Percentiles rank a stretch among this genome's conserved stretches.
phyloP scores from a whole-genome alignment of 768 basidiomycete genomes.

The Pleurotus sapidus region DNA sequence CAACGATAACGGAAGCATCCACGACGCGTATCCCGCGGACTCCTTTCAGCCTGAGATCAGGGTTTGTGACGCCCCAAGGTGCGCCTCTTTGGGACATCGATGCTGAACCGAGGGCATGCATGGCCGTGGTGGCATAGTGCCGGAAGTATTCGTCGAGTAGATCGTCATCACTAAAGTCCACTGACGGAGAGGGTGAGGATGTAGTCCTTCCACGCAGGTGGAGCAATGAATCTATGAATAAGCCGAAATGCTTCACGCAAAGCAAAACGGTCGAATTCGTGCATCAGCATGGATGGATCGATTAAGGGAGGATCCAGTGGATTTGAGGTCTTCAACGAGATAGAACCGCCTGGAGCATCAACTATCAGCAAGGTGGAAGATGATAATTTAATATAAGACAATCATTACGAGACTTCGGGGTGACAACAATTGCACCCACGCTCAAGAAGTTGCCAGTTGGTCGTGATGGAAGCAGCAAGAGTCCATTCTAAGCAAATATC shows the following conservation, averaged over 20 bases:
- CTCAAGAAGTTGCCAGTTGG: conserved; percentile 16
- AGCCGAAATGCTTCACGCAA: conserved; percentile 24
- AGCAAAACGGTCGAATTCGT: conserved; percentile 20
- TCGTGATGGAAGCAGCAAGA: neutral
- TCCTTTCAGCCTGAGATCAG: conserved; percentile 31
- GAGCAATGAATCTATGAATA: conserved; percentile 21
- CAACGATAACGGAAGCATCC: conserved; percentile 35
- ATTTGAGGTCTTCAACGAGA: conserved; percentile 22
- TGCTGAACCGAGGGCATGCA: conserved; percentile 26
- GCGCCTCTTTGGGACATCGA: conserved; percentile 27
- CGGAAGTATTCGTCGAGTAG: conserved; percentile 22
- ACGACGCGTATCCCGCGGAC: conserved; percentile 30
- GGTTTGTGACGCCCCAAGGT: conserved; percentile 28
- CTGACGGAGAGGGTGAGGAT: conserved; percentile 16
- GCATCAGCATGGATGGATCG: conserved; percentile 17
- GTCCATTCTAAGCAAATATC: conserved; percentile 11
- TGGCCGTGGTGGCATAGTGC: conserved; percentile 11
- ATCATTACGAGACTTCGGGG: conserved; percentile 20
- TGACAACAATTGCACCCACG: conserved; percentile 15
- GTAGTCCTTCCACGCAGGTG: conserved; percentile 24
- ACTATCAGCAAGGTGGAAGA: neutral
- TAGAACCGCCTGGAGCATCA: conserved; percentile 17
- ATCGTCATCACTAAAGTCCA: conserved; percentile 21
- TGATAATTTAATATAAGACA: neutral
- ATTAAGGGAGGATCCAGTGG: conserved; percentile 25